Base-by-base conservation (phyloP, 352 stramenopile species). In the Pythium periplocum region DNA sequence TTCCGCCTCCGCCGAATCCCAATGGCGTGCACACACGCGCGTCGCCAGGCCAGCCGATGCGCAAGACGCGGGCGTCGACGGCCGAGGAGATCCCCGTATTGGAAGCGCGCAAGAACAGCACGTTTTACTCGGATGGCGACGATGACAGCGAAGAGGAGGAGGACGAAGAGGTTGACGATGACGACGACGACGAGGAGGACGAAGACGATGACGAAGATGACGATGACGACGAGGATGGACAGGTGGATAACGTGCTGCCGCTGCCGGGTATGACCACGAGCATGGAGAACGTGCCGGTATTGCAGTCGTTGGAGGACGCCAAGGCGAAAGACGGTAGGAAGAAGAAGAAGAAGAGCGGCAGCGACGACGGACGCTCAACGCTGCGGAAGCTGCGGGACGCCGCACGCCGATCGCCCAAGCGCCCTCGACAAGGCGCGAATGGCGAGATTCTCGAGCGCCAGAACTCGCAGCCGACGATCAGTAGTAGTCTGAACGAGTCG, bases 11-110 rank as follows among this genome's bases (percentile, higher is more conserved):
- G 11, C 43, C 17, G 17, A 26, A 26, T 26, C 17, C 37, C 10
- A 10, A 55, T 45, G 47, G n/a, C 48, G 40, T 42, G 41, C 9
- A 52, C 51, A 32, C 32, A 36, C 35, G 36, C 44, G 26, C 7
- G 8, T 26, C 17, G 17, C 17, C 17, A 0, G 0, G 17, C 0
- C 17, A 26, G 17, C 0, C 17, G 17, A 26, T 26, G 17, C 17
- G 17, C 17, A 26, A 26, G 17, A 26, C 17, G 17, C 17, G 17
- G 17, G 17, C 17, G 17, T 26, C 17, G 17, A 26, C 17, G 17
- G 17, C 17, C 17, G 72, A 77, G 40, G 81, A 91, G 48, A 89
- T 91, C 38, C 81, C 81, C 4, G 81, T 91, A 51, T 55, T 91
- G 17, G 81, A 89, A 46, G 65, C 36, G 56, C 53, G 44, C 33